Conservation (phyloP, 306 rosid genomes). For the Casuarina cunninghamiana region DNA sequence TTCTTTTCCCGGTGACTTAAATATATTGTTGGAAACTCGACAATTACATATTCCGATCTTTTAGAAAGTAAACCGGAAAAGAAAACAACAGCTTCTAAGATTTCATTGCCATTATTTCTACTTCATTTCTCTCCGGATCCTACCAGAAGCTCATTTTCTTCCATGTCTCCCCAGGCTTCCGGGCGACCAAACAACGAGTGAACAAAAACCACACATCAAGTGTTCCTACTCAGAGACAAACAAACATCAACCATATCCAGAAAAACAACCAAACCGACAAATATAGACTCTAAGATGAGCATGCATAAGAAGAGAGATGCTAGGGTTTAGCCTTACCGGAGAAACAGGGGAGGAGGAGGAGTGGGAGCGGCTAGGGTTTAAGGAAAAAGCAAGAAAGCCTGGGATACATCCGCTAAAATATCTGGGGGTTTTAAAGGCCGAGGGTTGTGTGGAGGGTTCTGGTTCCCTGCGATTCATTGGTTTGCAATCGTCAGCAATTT, state of each 20-base stretch:
- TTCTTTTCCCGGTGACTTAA: no score
- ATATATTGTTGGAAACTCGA: no score
- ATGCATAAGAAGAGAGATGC: not conserved
- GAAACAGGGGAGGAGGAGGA: no score
- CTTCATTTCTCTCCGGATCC: not conserved
- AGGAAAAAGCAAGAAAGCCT: no score
- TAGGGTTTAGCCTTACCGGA: no score
- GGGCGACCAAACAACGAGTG: not conserved
- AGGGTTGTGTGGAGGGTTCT: not conserved
- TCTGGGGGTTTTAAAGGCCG: conserved; percentile 3
- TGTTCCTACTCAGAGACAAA: not conserved
- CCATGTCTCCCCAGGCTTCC: not conserved
- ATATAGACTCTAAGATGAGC: not conserved
- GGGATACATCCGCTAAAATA: no score
- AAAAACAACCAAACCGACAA: not conserved
- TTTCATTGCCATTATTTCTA: not conserved
- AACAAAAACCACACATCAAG: not conserved
- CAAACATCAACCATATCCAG: not conserved
- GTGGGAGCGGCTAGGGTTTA: no score
- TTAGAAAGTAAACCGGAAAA: not conserved
- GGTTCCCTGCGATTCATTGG: not conserved
- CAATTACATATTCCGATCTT: no score
- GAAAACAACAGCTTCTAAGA: not conserved
- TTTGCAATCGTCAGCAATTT: not conserved
- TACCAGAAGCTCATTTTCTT: not conserved